These are phyloP conservation scores for Ulota crispa DNA, from an alignment of 225 moss, liverwort and hornwort species.

Conservation along the genomic window DNA sequence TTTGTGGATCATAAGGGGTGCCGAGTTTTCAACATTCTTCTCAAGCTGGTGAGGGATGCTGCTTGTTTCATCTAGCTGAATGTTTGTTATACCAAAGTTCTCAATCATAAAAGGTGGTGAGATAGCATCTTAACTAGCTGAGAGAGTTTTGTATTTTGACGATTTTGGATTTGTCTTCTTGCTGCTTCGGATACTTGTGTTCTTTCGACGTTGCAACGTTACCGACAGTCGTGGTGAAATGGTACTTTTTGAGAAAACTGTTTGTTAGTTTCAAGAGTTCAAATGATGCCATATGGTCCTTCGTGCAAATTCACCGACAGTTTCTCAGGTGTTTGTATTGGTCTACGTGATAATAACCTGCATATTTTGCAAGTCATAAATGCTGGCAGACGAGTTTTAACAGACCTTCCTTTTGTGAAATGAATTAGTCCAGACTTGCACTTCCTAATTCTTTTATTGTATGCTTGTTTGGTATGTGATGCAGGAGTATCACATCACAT, in stretches of 20 bases:
- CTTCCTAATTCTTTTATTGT: not conserved
- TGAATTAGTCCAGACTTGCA: not conserved
- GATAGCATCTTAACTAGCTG: constrained; percentile 7
- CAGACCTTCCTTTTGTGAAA: not conserved
- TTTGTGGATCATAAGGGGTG: constrained; percentile 2
- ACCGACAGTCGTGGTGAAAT: not conserved
- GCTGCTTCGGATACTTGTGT: not conserved
- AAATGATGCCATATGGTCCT: not conserved
- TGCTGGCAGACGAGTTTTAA: not conserved
- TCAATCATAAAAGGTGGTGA: not conserved
- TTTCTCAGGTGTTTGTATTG: not conserved
- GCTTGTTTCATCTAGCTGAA: constrained; percentile 11
- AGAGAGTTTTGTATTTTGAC: not conserved
- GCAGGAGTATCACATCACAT: constrained; percentile 12
- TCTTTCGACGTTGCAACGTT: not conserved
- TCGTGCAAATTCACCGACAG: not conserved
- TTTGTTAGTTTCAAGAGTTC: not conserved
- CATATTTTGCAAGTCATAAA: not conserved
- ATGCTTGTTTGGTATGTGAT: constrained; percentile 7
- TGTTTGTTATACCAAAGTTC: not conserved
- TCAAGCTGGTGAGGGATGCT: constrained; percentile 1
- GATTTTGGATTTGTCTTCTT: not conserved
- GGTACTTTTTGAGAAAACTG: not conserved
- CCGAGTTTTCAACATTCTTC: not conserved
- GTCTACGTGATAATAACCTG: not conserved